Base-by-base conservation (phyloP, 768 basidiomycete species). In the Suillus cothurnatus region DNA sequence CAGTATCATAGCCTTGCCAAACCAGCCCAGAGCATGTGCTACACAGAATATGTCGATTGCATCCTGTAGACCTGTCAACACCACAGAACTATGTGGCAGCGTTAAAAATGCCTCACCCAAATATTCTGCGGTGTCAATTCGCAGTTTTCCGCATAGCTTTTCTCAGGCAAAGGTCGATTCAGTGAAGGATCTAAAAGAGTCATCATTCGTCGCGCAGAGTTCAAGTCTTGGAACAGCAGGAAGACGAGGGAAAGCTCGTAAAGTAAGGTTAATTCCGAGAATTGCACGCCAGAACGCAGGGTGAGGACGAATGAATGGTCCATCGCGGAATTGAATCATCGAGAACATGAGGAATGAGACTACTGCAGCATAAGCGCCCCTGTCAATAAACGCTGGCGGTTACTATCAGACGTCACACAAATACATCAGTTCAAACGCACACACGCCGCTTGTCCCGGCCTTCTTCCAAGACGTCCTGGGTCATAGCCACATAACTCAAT, bases 241-340 rank as follows among this genome's bases (percentile, higher is more conserved):
- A 94, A 95, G 53, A 94, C 93, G 45, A 95, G 80, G 14, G 84
- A 87, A 49, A 95, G 80, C 73, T 93, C 92, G 73, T 95, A 95
- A 34, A 94, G 81, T 19, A 95, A 77, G 77, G 77, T 95, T 95
- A 66, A 92, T 78, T 31, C 92, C 93, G 32, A 95, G 81, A 6
- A 93, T 83, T 45, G 88, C 79, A 60, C 94, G 84, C 93, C 93
- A 94, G 76, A 93, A 92, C 21, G 88, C 90, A 66, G 93, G 93
- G 75, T 95, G 93, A 0, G 93, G 93, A 43, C 93, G 88, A 72
- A 95, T 84, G 76, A 92, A 95, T 36, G 93, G 93, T 0, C 93
- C 93, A 74, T 95, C 93, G 65, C 93, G 89, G 72, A 95, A 94
- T 71, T 95, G 94, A 59, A 95, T 82, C 85, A 91, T 90, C 34